Evolutionary conservation across 2,329 filamentous ascomycete genomes (phyloP), one percentile per base, ranked within the genome.

Genomic region (Cladophialophora bantiana): DNA sequence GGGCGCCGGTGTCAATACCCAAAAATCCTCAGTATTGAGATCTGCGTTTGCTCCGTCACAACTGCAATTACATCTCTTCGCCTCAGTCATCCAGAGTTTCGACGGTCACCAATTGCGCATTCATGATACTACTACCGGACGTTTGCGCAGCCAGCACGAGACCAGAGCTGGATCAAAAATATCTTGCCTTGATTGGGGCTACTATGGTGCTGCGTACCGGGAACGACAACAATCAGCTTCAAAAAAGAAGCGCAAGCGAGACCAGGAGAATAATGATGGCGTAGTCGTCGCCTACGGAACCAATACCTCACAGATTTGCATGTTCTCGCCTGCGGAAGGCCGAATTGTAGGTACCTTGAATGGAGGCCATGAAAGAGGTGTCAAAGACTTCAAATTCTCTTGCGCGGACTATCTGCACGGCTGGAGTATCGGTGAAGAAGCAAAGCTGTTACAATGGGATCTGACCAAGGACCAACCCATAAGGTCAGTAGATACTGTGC

Each of bases 401-500:
- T 75, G 78, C 53, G 78, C 80, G 68, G 82, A 79, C 32, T 84
- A 83, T 80, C 74, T 77, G 50, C 80, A 82, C 69, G 83, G 78
- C n/a, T 85, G 83, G 83, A 85, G 83, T 78, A 80, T 84, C 65
- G 83, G 83, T 57, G 81, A 80, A 58, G 83, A 85, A 74, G 82
- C 81, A 67, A 84, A 81, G 71, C 77, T 85, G 56, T 78, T 84
- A 26, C 82, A 84, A 70, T 85, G 83, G 83, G 81, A 85, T 75
- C 72, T 85, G 63, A 76, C 73, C 69, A 81, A 77, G 26, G 78
- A 79, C 63, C 75, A 78, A 68, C 77, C 75, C 58, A 75, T 79
- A 64, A 79, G 80, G 83, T 84, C 77, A 68, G 74, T 50, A n/a
- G 26, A 32, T 15, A 3, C 18, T 10, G 7, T 12, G 18, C 7